A percentile compares a stretch with the other conserved stretches of the same genome.
Evolutionary conservation across 148 eudicot species (phyloP).

Genomic region (Polygonum maritimum): DNA sequence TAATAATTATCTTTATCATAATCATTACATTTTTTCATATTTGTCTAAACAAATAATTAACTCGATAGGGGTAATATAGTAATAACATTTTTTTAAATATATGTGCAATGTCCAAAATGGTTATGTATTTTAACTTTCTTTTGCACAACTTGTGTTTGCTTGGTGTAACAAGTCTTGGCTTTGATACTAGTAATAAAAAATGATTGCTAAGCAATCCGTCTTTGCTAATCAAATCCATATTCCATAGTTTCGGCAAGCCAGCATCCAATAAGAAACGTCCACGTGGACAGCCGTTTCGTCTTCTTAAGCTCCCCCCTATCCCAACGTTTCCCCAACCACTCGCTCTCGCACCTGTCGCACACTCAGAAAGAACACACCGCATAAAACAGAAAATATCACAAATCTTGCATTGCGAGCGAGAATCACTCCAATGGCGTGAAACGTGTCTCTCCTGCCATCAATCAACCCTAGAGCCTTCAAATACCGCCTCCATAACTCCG

Average conservation of each 20-base stretch:
- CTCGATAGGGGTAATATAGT: no score
- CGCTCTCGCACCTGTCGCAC: neutral
- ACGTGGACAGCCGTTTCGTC: neutral
- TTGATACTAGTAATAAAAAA: no score
- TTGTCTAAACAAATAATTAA: no score
- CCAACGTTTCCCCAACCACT: neutral
- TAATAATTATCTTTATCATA: no score
- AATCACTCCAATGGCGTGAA: slow-evolving; percentile 4
- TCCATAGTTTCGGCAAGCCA: neutral
- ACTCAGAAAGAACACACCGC: neutral
- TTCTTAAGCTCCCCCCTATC: neutral
- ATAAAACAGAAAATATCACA: neutral
- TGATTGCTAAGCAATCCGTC: neutral
- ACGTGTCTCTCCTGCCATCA: neutral
- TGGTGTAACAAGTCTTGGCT: no score
- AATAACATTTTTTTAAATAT: no score
- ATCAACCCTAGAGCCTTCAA: neutral
- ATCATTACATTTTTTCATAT: no score
- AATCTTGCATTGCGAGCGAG: neutral
- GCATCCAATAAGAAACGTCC: neutral
- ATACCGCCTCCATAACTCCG: neutral
- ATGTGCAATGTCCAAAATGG: no score
- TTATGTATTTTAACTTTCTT: no score
- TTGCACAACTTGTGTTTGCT: no score
- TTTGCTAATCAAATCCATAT: neutral